Percentiles rank a stretch among this genome's conserved stretches.
phyloP scores from a whole-genome alignment of 371 early-diverging fungal species.

The Paraphysoderma sedebokerense region DNA sequence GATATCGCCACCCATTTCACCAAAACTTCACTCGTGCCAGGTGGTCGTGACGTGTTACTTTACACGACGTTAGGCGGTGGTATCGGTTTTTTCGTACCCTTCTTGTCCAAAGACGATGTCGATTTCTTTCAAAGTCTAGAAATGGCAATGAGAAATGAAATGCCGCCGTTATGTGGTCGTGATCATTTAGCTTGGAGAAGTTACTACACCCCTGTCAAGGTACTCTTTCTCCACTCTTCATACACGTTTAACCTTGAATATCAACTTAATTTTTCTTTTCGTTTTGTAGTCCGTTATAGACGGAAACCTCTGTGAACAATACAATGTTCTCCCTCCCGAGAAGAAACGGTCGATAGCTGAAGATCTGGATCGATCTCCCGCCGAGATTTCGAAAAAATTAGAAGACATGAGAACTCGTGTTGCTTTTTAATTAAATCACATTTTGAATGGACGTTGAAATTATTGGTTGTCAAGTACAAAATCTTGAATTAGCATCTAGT shows the following conservation, averaged over 20 bases:
- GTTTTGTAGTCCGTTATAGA: slow-evolving; percentile 47
- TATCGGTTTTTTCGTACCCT: slow-evolving; percentile 69
- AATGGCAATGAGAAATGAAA: slow-evolving; percentile 66
- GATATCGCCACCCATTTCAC: slow-evolving; percentile 68
- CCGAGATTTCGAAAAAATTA: slow-evolving; percentile 80
- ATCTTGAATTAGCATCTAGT: neutral
- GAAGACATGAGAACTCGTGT: slow-evolving; percentile 55
- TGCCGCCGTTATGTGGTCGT: slow-evolving; percentile 62
- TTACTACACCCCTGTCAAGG: slow-evolving; percentile 59
- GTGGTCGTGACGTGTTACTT: slow-evolving; percentile 68
- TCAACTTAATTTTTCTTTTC: neutral
- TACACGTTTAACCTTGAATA: neutral
- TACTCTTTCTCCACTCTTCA: neutral
- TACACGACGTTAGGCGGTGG: slow-evolving; percentile 73
- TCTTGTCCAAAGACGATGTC: slow-evolving; percentile 70
- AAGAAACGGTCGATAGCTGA: slow-evolving; percentile 62
- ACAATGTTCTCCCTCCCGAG: slow-evolving; percentile 41
- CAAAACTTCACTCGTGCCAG: slow-evolving; percentile 56
- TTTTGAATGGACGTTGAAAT: neutral
- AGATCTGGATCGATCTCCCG: slow-evolving; percentile 66
- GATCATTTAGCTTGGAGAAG: slow-evolving; percentile 77
- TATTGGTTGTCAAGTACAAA: neutral
- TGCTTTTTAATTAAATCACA: slow-evolving; percentile 2
- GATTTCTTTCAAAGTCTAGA: slow-evolving; percentile 88
- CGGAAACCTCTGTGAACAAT: slow-evolving; percentile 84